Base-by-base conservation (phyloP, 768 basidiomycete genomes). In the Russula ochroleuca region DNA sequence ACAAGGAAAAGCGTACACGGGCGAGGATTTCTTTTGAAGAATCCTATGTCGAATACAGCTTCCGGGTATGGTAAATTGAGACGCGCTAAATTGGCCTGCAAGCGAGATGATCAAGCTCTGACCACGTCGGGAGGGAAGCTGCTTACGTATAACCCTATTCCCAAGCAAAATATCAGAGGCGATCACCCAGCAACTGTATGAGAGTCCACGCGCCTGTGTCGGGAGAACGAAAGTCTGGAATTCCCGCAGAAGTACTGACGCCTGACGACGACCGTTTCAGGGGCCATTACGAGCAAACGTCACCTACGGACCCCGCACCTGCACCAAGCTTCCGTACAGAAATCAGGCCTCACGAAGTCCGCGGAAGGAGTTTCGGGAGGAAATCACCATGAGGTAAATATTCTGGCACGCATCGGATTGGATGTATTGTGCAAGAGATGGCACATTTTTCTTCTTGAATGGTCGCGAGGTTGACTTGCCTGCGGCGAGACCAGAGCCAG, bases 1-100 rank as follows among this genome's bases (percentile, higher is more conserved):
- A 51, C 56, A 1, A 10, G 15, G 54, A 8, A 58, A 19, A 17
- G 19, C 85, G 64, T 70, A 91, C 91, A 93, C 37, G 93, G 91
- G 17, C 84, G 77, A 4, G 93, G 94, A 65, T 92, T 90, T 49
- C 75, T 71, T 68, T 84, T 79, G 78, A 98, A 95, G 77, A 87
- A 98, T 54, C 78, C 78, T 70, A 98, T 88, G 68, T 98, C 91
- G 70, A 98, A 98, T 35, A 98, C 94, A 0, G 95, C 95, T 71
- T 98, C 95, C 0, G 95, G 94, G 69, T 89, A 85, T n/a, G 94
- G 94, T 15, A 93, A 80, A 19, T 88, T 87, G 48, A 93, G 75
- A 65, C 85, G 79, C 31, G 86, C 84, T 37, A 92, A 80, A 70
- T 93, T 92, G 13, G 88, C 83, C 90, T 93, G 71, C 51, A 31